Evolutionary conservation across 208 protist genomes (phyloP).

Genomic region (Crithidia brevicula): DNA sequence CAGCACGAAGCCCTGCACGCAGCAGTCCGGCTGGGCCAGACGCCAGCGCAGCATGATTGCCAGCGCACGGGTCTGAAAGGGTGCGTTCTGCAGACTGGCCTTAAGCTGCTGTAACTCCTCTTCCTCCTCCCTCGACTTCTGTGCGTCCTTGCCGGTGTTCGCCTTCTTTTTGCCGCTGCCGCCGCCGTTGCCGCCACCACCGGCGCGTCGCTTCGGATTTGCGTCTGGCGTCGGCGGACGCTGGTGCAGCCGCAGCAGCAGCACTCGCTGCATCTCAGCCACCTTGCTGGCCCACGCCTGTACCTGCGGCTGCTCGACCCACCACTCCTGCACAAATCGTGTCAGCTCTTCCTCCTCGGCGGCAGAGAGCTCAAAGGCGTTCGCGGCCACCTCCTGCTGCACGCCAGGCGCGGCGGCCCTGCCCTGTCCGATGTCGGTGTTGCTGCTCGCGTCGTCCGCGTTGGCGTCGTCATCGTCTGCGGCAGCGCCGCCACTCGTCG

Average conservation of each 20-base stretch:
- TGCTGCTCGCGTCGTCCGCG: slow-evolving; percentile 5
- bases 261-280: slow-evolving; percentile 82
- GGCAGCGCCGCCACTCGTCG: not conserved
- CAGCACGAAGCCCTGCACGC: slow-evolving; percentile 94
- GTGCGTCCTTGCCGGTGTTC: slow-evolving; percentile 43
- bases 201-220: slow-evolving; percentile 68
- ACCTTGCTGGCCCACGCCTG: slow-evolving; percentile 51
- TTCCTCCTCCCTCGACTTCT: slow-evolving; percentile 71
- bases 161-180: slow-evolving; percentile 36
- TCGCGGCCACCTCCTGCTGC: slow-evolving; percentile 25
- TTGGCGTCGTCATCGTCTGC: not conserved
- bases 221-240: slow-evolving; percentile 36
- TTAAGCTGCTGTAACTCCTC: slow-evolving; percentile 67
- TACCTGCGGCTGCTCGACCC: slow-evolving; percentile 51
- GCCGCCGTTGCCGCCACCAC: slow-evolving; percentile 24
- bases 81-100: slow-evolving; percentile 58
- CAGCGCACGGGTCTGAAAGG: slow-evolving; percentile 82
- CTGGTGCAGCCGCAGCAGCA: slow-evolving; percentile 63
- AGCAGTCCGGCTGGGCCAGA: slow-evolving; percentile 74
- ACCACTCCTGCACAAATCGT: slow-evolving; percentile 64
- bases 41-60: slow-evolving; percentile 92
- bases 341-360: slow-evolving; percentile 69
- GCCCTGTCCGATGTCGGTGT: slow-evolving; percentile 4
- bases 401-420: not conserved
- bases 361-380: slow-evolving; percentile 47